Conservation (phyloP, 169 alveolate species). For the Babesia ovata region DNA sequence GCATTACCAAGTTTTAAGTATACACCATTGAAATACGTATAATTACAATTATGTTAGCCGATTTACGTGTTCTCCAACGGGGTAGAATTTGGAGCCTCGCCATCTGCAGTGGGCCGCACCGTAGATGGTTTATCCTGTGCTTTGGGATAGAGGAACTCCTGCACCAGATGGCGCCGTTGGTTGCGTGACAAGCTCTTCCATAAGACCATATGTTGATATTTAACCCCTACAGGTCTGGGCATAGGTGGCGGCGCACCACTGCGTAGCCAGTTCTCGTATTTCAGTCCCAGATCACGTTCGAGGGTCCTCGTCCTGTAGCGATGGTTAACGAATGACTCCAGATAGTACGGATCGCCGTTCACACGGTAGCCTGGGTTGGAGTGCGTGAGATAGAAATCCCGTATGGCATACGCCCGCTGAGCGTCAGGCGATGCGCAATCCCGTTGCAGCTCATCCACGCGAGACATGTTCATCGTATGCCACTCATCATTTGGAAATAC, state of each 20-base stretch:
- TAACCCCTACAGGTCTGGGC: constrained; percentile 42
- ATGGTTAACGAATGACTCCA: constrained; percentile 58
- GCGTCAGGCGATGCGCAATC: constrained; percentile 45
- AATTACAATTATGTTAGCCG: too few species aligned
- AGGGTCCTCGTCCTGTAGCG: constrained; percentile 53
- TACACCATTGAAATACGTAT: too few species aligned
- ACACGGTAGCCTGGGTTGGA: constrained; percentile 45
- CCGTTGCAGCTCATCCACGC: constrained; percentile 51
- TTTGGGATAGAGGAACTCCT: constrained; percentile 37
- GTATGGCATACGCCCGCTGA: constrained; percentile 63
- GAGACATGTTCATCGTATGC: constrained; percentile 49
- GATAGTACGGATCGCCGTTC: constrained; percentile 28
- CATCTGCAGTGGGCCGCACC: too few species aligned
- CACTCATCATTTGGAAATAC: constrained; percentile 37
- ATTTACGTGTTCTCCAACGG: too few species aligned
- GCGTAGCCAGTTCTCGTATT: constrained; percentile 55
- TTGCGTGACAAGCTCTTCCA: constrained; percentile 59
- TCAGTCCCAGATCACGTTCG: constrained; percentile 50
- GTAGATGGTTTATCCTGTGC: too few species aligned
- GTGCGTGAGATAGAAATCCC: constrained; percentile 57
- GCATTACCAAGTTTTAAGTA: too few species aligned
- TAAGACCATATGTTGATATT: constrained; percentile 39
- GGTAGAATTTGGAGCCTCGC: too few species aligned
- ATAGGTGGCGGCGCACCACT: constrained; percentile 61
- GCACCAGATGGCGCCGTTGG: constrained; percentile 47